Evolutionary conservation across 1,284 basidiomycete species (phyloP), one percentile per base, ranked within the genome.

Genomic region (Filobasidium uniguttulatum): DNA sequence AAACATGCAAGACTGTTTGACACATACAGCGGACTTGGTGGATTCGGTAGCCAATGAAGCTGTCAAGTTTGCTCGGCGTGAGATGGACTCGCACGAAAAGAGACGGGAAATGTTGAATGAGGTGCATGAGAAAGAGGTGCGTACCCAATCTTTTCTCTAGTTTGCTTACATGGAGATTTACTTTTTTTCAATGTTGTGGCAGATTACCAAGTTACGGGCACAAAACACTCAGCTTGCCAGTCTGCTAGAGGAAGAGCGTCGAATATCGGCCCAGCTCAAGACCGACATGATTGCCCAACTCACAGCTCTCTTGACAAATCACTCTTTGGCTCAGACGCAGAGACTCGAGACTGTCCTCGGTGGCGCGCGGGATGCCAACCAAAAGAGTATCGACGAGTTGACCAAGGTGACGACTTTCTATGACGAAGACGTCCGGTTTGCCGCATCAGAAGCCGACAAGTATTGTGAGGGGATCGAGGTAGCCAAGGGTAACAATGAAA

Each of bases 241-340:
- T 22, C 70, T 86, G 54, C 69, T 91, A 3, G 75, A 80, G 54
- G 68, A 75, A 4, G 85, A 91, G 66, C 78, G 76, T 61, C 62
- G 67, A 5, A 82, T 78, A 55, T 75, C 80, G 0, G 76, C 79
- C 25, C 76, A 74, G 46, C 76, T 83, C 2, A 82, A 80, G 56
- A 78, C 81, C 33, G 80, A 83, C 41, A 67, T 93, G 5, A 68
- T 87, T 35, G 75, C 80, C 41, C 79, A 80, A 31, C 74, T 93
- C 50, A 81, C 83, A 0, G 71, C 72, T 5, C 71, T 89, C 54
- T 69, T 93, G 2, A 76, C 76, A 19, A 80, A 78, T 17, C 89
- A 83, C 63, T 75, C 80, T 10, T 70, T 76, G 23, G 74, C 80
- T 41, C 78, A 84, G 29, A 82, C 89, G 59, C 71, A 75, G 17